phyloP scores from a whole-genome alignment of 495 filamentous ascomycete genomes.

The Trichocladium antarcticum region DNA sequence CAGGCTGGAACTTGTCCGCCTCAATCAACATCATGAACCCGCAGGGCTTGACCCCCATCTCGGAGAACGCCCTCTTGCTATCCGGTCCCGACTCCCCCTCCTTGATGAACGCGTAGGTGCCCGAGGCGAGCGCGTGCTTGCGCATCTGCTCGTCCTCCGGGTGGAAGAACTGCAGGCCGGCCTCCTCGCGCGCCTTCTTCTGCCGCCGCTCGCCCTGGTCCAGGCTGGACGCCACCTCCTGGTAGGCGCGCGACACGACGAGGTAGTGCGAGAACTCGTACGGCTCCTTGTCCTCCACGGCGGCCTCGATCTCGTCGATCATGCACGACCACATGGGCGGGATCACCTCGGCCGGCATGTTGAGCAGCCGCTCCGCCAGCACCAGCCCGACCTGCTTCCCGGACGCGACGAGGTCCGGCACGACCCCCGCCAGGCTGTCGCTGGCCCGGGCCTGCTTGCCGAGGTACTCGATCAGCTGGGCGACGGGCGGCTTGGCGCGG shows the following conservation, averaged over 20 bases:
- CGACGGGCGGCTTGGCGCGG: conserved; percentile 57
- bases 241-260: conserved; percentile 80
- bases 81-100: conserved; percentile 72
- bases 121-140: conserved; percentile 53
- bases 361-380: conserved; percentile 83
- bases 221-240: conserved; percentile 70
- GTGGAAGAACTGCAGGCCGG: conserved; percentile 72
- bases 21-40: conserved; percentile 75
- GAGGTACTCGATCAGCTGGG: conserved; percentile 62
- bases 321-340: conserved; percentile 97
- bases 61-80: conserved; percentile 87
- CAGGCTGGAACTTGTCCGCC: conserved; percentile 51
- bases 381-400: conserved; percentile 64
- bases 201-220: conserved; percentile 60
- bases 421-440: conserved; percentile 4
- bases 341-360: conserved; percentile 82
- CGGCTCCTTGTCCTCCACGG: conserved; percentile 80
- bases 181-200: conserved; percentile 59
- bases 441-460: conserved; percentile 41
- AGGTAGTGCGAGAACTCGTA: conserved; percentile 91
- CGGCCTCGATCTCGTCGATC: conserved; percentile 81
- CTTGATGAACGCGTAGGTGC: conserved; percentile 64
- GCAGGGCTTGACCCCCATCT: conserved; percentile 73
- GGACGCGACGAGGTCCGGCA: conserved; percentile 16
- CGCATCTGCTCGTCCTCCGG: conserved; percentile 90